A percentile compares a stretch with the other conserved stretches of the same genome.
phyloP scores from a whole-genome alignment of 202 grass and related monocot genomes.

The Panicum virgatum region DNA sequence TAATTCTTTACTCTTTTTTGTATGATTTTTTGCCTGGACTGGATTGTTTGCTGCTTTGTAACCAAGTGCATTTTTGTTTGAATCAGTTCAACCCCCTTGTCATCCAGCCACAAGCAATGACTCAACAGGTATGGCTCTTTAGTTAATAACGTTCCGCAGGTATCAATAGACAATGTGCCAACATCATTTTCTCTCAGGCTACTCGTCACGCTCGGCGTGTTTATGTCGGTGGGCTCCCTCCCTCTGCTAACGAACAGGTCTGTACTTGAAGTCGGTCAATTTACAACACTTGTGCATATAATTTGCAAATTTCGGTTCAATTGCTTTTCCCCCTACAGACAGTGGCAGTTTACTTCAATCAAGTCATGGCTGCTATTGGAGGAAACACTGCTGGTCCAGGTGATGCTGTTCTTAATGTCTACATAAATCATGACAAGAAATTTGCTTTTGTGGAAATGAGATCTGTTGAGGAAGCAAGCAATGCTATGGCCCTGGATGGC shows the following conservation, averaged over 20 bases:
- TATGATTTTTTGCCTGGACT: neutral
- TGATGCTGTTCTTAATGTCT: conserved; percentile 98
- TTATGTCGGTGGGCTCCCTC: conserved; percentile 92
- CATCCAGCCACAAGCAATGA: conserved; percentile 98
- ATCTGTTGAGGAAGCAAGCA: conserved; percentile 98
- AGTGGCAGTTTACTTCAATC: conserved; percentile 93
- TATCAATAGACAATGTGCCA: conserved; percentile 31
- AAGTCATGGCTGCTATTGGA: conserved; percentile 97
- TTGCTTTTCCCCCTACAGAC: conserved; percentile 49
- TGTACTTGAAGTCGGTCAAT: conserved; percentile 6
- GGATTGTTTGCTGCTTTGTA: conserved; percentile 26
- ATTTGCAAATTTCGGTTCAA: conserved; percentile 15
- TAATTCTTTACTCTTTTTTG: neutral
- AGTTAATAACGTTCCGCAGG: conserved; percentile 20
- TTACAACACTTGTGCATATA: neutral
- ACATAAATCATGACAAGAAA: conserved; percentile 99
- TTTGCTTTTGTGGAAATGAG: conserved; percentile 99
- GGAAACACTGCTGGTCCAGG: conserved; percentile 98
- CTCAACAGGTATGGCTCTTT: conserved; percentile 69
- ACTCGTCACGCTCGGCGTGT: conserved; percentile 89
- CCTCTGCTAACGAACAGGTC: conserved; percentile 95
- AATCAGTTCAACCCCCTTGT: conserved; percentile 76
- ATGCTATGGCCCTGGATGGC: conserved; percentile 95
- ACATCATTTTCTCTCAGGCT: conserved; percentile 54
- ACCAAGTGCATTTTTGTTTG: conserved; percentile 22